Conservation (phyloP, 805 yeast species). For the Ogataea corticis region DNA sequence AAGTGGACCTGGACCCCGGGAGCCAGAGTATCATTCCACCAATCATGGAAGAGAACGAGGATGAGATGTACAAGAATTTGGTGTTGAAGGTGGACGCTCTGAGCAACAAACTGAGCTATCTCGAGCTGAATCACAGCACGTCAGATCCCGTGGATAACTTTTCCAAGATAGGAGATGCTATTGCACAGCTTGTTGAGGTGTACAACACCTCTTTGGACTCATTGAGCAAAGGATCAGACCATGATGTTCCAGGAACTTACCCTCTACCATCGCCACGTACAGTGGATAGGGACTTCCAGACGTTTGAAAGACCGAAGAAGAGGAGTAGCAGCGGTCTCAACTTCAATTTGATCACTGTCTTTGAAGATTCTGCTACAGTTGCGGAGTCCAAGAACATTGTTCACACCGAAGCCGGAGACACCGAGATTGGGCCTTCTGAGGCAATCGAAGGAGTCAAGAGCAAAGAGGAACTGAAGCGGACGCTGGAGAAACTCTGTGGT, state of each 20-base stretch:
- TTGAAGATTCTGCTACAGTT: slow-evolving; percentile 13
- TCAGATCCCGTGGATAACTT: slow-evolving; percentile 16
- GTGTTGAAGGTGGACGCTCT: slow-evolving; percentile 19
- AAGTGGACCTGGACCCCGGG: slow-evolving; percentile 3
- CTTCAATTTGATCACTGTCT: slow-evolving; percentile 28
- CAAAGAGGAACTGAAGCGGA: slow-evolving; percentile 21
- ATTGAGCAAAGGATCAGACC: too few species aligned
- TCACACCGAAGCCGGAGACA: slow-evolving; percentile 18
- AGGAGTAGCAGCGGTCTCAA: slow-evolving; percentile 34
- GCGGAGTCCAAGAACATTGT: slow-evolving; percentile 9
- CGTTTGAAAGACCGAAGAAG: slow-evolving; percentile 10
- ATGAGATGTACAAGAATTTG: slow-evolving; percentile 20
- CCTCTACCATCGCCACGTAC: slow-evolving; percentile 9
- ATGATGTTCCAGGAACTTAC: not conserved
- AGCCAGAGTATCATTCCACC: slow-evolving; percentile 13
- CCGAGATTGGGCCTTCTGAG: slow-evolving; percentile 10
- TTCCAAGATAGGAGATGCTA: slow-evolving; percentile 12
- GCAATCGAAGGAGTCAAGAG: slow-evolving; percentile 12
- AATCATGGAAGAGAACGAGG: slow-evolving; percentile 25
- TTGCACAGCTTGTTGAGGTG: slow-evolving; percentile 16
- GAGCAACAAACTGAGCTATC: slow-evolving; percentile 19
- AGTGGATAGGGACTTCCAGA: slow-evolving; percentile 10
- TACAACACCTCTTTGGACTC: slow-evolving; percentile 13
- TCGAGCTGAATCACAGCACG: slow-evolving; percentile 19
- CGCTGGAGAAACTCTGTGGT: slow-evolving; percentile 21